Base-by-base conservation (phyloP, 805 yeast genomes). In the Barnettozyma sucrosica region DNA sequence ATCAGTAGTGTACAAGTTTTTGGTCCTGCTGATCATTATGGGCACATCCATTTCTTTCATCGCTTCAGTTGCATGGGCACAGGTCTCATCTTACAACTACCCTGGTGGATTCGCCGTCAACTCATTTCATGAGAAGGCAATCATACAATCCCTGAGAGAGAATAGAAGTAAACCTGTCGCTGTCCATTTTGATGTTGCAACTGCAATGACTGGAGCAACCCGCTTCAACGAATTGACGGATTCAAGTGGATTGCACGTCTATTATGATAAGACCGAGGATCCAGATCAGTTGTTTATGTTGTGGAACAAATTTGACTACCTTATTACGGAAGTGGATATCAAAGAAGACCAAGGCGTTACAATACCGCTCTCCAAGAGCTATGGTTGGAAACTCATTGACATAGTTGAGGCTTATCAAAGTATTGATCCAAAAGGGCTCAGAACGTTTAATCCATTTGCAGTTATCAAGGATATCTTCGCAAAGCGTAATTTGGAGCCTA, bases 181-280 rank as follows among this genome's bases (percentile, higher is more conserved):
- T 0, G 79, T 90, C 9, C 96, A 90, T 63, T 66, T 88, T 67
- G 95, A 86, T 57, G 82, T 83, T 3, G 78, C 85, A 0, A 75
- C 92, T 0, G 87, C 96, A 58, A 89, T 88, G 93, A 80, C 92
- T 1, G 98, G 98, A 8, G 83, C 81, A 4, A 77, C 90, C 3
- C 71, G 79, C 45, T 92, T 92, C 66, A 83, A 83, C 0, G 83
- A 89, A 58, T 54, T 85, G 5, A 74, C 52, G 13, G 63, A 56
- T 4, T 20, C 38, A 3, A 56, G 65, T 36, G 42, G 52, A 5
- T 41, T 59, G 25, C 59, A 60, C 36, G 60, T 75, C 38, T 62
- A 50, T 9, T 92, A 88, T 59, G 97, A 92, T 64, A 89, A 84
- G 59, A 78, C 93, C 0, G 97, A 92, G 60, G 69, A 74, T 43